phyloP scores from a whole-genome alignment of 1,284 basidiomycete genomes.

The Phellinidium pouzarii region DNA sequence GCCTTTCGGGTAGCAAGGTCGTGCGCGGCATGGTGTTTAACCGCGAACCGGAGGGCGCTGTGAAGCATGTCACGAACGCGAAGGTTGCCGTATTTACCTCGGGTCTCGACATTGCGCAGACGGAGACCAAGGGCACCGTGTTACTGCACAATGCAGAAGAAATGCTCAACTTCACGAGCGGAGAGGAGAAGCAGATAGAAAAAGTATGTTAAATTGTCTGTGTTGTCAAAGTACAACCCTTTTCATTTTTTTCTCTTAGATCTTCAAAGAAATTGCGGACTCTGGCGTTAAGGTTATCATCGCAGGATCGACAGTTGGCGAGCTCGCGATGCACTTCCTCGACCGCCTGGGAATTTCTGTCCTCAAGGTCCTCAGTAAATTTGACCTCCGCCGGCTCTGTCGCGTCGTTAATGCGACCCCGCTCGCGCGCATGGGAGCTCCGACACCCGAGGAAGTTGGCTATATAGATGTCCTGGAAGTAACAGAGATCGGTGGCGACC shows the following conservation, averaged over 20 bases:
- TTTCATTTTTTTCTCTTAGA: slow-evolving; percentile 40
- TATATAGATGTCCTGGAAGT: slow-evolving; percentile 93
- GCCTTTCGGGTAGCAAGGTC: slow-evolving; percentile 76
- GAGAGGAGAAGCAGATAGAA: slow-evolving; percentile 94
- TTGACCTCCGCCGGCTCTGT: slow-evolving; percentile 91
- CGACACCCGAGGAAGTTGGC: slow-evolving; percentile 94
- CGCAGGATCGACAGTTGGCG: slow-evolving; percentile 88
- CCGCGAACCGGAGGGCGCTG: slow-evolving; percentile 86
- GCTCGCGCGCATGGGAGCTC: slow-evolving; percentile 91
- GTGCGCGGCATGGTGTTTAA: slow-evolving; percentile 99
- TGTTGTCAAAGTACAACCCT: background rate
- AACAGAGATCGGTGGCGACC: slow-evolving; percentile 94
- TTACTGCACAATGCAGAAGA: slow-evolving; percentile 94
- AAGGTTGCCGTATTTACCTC: slow-evolving; percentile 95
- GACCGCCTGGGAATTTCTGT: slow-evolving; percentile 92
- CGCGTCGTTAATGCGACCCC: slow-evolving; percentile 96
- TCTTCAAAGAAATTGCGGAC: slow-evolving; percentile 95
- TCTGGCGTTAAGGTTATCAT: slow-evolving; percentile 93
- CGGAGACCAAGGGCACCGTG: slow-evolving; percentile 99
- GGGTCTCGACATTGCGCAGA: slow-evolving; percentile 89
- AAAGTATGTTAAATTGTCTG: slow-evolving; percentile 48
- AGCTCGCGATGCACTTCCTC: slow-evolving; percentile 96
- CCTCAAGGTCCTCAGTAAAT: slow-evolving; percentile 97
- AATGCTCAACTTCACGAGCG: slow-evolving; percentile 92
- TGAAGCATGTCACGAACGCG: slow-evolving; percentile 77